Evolutionary conservation across 192 early-diverging fungal genomes (phyloP).

Genomic region (Linnemannia hyalina): DNA sequence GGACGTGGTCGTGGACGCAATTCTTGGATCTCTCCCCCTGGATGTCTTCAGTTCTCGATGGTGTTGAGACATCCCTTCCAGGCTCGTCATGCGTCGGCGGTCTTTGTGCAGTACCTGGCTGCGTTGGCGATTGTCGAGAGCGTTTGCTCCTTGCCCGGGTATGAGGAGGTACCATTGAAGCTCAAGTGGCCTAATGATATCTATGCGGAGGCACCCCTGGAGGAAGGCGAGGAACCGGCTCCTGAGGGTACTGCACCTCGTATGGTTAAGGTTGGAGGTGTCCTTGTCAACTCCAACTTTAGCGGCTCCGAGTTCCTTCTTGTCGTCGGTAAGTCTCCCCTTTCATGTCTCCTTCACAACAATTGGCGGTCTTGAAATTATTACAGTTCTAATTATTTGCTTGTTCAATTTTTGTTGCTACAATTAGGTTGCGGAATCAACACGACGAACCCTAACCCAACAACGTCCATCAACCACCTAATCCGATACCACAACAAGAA

Average conservation of each 20-base stretch:
- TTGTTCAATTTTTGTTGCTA: neutral
- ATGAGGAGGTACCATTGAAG: constrained; percentile 83
- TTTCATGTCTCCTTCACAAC: neutral
- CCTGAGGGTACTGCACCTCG: constrained; percentile 9
- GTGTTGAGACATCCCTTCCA: constrained; percentile 78
- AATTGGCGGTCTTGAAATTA: neutral
- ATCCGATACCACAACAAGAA: constrained; percentile 70
- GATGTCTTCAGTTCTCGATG: constrained; percentile 91
- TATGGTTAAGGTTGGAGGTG: constrained; percentile 88
- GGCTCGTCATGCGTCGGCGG: constrained; percentile 69
- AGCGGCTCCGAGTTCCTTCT: constrained; percentile 78
- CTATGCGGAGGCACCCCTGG: constrained; percentile 73
- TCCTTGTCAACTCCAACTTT: constrained; percentile 89
- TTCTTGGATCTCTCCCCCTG: constrained; percentile 94
- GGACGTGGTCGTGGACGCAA: constrained; percentile 94
- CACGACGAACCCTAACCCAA: constrained; percentile 86
- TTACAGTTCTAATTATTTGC: neutral
- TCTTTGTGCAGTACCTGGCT: constrained; percentile 96
- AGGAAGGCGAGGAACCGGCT: constrained; percentile 28
- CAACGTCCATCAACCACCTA: constrained; percentile 88
- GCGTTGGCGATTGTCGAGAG: constrained; percentile 88
- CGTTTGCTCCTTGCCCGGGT: constrained; percentile 74
- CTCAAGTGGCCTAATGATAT: constrained; percentile 99
- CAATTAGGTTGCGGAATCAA: constrained; percentile 87
- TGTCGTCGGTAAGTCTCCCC: constrained; percentile 76